Percentiles rank a stretch among this genome's conserved stretches.
Evolutionary conservation across 1,284 basidiomycete species (phyloP).

Genomic region (Ceratorhiza oryzae-sativae): DNA sequence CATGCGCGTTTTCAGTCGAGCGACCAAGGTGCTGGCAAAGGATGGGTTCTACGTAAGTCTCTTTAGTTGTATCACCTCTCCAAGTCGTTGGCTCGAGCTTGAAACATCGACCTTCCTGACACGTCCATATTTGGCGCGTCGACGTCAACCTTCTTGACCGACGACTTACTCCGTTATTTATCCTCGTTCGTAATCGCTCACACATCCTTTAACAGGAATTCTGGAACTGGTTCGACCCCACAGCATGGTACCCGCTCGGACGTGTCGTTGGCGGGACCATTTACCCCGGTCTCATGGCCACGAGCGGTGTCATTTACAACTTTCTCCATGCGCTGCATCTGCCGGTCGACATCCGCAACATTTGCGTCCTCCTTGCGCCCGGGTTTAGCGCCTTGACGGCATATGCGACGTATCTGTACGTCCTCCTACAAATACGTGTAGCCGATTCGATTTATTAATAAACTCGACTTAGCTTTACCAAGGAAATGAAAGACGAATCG

Average conservation of each 20-base stretch:
- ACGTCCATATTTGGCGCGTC: neutral
- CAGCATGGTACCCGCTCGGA: conserved; percentile 98
- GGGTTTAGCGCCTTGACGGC: conserved; percentile 97
- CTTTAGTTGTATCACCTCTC: neutral
- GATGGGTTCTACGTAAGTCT: conserved; percentile 91
- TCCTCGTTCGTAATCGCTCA: neutral
- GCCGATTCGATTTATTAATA: conserved; percentile 45
- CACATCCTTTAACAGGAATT: conserved; percentile 72
- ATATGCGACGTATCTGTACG: conserved; percentile 94
- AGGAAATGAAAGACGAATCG: conserved; percentile 91
- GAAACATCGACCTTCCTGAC: neutral
- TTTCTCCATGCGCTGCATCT: conserved; percentile 87
- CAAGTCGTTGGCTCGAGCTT: neutral
- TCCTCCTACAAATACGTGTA: conserved; percentile 41
- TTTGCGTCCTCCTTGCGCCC: conserved; percentile 96
- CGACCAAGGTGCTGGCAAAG: conserved; percentile 84
- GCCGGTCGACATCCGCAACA: conserved; percentile 96
- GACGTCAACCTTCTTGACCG: neutral
- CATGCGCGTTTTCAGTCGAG: conserved; percentile 66
- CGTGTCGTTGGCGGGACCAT: conserved; percentile 98
- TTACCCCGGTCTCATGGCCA: conserved; percentile 98
- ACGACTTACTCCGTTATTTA: conserved; percentile 6
- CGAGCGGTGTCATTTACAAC: conserved; percentile 96
- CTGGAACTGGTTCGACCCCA: conserved; percentile 99
- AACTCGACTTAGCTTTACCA: conserved; percentile 77